Base-by-base conservation (phyloP, 306 rosid species). In the Malus sieversii region DNA sequence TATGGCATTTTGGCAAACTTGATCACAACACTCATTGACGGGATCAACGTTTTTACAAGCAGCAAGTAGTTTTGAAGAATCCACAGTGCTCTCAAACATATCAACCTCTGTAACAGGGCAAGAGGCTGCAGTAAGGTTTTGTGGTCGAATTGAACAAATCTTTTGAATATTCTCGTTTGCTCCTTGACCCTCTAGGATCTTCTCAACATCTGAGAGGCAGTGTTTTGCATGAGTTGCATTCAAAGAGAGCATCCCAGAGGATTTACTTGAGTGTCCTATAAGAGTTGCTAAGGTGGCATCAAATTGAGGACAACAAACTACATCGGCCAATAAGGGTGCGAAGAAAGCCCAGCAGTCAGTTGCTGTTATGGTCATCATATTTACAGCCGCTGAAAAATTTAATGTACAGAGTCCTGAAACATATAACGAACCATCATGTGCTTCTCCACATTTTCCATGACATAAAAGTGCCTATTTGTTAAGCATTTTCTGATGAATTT, bases 251-350 rank as follows among this genome's bases (percentile, higher is more conserved):
- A 78, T 76, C 64, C 91, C 88, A 5, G 93, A 79, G 76, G 67
- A 70, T 80, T 87, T 87, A 78, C 96, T 86, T 48, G 88, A 85
- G 52, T 84, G 87, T 53, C 97, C 92, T 40, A 89, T 78, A 74
- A 89, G 87, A 72, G 80, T 84, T 46, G 62, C 77, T 69, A 85
- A 67, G 76, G 84, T 84, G 73, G 90, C 89, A 45, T 81, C 84
- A 62, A 85, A 77, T 79, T 89, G 93, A 76, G 97, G 92, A 78
- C 92, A 91, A 63, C 97, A 91, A 45, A 86, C 80, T 46, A 87
- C 92, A 74, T 88, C 84, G 61, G 93, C 92, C 83, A 87, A 86
- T 76, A 79, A 89, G 22, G 89, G 93, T 67, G 93, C 90, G 78
- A 88, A 91, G 58, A 88, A 84, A 73, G 86, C 81, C 90, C 86